Evolutionary conservation across 768 basidiomycete genomes (phyloP).

Genomic region (Termitomyces sp.): DNA sequence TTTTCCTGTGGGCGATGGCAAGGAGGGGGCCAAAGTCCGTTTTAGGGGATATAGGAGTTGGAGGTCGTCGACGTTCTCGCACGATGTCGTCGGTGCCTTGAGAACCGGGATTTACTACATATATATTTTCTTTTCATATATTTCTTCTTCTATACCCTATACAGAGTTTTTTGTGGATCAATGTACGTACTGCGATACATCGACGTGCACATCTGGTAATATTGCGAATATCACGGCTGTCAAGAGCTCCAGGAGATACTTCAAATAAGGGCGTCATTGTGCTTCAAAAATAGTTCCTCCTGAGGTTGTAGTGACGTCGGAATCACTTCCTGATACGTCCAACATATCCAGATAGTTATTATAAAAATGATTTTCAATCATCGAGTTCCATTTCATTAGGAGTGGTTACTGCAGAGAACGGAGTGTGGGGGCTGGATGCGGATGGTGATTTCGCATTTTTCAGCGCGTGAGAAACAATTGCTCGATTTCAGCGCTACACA

Average conservation of each 20-base stretch:
- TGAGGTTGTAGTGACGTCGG: background rate
- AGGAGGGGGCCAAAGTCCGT: slow-evolving; percentile 69
- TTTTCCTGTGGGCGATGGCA: slow-evolving; percentile 81
- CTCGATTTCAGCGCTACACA: background rate
- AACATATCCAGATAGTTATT: background rate
- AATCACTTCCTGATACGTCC: background rate
- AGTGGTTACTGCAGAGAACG: no score
- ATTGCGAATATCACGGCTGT: background rate
- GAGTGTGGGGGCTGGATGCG: no score
- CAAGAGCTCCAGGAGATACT: background rate
- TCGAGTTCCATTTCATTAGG: no score
- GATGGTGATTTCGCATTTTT: background rate
- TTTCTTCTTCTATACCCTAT: slow-evolving; percentile 3
- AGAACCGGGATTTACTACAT: background rate
- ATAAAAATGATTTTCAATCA: background rate
- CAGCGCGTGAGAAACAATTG: background rate
- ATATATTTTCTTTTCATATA: background rate
- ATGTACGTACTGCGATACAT: background rate
- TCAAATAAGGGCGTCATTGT: background rate
- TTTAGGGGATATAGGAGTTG: slow-evolving; percentile 34
- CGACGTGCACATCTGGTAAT: background rate
- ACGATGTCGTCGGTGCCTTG: slow-evolving; percentile 11
- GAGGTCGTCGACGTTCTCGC: slow-evolving; percentile 17
- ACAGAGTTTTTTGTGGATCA: background rate
- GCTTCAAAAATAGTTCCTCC: background rate